A percentile compares a stretch with the other conserved stretches of the same genome.
Evolutionary conservation across 202 grass and related monocot genomes (phyloP).

Genomic region (Zizania palustris): DNA sequence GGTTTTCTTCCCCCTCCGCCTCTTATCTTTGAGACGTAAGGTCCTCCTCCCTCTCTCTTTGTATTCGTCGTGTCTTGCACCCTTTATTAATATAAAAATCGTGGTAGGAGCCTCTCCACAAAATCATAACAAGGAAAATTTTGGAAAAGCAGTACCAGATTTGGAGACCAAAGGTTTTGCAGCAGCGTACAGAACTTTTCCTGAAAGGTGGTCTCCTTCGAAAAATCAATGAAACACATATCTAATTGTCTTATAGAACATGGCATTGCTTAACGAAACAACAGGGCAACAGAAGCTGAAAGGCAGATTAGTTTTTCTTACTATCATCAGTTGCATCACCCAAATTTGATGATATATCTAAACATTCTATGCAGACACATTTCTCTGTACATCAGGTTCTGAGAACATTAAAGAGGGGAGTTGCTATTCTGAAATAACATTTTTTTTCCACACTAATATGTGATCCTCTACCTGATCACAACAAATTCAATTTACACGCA

Average conservation of each 20-base stretch:
- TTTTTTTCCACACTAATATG: conserved; percentile 4
- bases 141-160: too few relatives aligned
- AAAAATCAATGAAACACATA: too few relatives aligned
- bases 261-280: not conserved
- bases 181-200: too few relatives aligned
- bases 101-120: too few relatives aligned
- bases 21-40: too few relatives aligned
- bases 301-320: not conserved
- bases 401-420: not conserved
- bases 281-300: not conserved
- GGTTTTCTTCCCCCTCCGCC: too few relatives aligned
- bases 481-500: conserved; percentile 42
- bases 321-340: not conserved
- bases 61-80: too few relatives aligned
- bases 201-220: too few relatives aligned
- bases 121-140: too few relatives aligned
- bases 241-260: not conserved
- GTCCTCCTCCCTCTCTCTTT: too few relatives aligned
- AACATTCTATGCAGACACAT: not conserved
- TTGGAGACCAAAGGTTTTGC: too few relatives aligned
- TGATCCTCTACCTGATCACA: conserved; percentile 13
- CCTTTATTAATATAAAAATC: too few relatives aligned
- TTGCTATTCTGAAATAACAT: not conserved
- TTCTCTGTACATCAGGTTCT: not conserved
- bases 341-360: not conserved